Conservation (phyloP, 345 rosid genomes). For the Citrus glauca region DNA sequence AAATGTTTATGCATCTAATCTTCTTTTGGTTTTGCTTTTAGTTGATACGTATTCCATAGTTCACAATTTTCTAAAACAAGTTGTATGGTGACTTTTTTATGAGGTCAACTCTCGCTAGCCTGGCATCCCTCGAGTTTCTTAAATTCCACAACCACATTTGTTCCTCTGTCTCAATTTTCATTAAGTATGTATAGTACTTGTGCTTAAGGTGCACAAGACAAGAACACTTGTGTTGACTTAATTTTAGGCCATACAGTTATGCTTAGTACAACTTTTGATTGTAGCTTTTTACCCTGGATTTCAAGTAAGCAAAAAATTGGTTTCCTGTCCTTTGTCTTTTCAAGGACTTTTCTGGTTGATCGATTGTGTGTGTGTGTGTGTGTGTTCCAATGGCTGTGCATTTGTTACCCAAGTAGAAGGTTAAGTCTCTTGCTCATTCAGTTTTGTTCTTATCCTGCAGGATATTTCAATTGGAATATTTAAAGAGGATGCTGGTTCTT, state of each 20-base stretch:
- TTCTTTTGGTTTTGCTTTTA: neutral
- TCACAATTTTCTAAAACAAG: neutral
- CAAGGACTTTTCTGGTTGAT: no score
- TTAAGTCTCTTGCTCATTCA: neutral
- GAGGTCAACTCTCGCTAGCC: neutral
- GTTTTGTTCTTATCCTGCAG: conserved; percentile 13
- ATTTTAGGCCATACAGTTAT: neutral
- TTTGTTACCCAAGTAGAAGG: neutral
- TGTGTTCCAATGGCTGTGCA: neutral
- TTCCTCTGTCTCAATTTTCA: neutral
- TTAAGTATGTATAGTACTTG: neutral
- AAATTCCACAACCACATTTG: neutral
- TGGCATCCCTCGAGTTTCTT: neutral
- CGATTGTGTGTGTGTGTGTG: no score
- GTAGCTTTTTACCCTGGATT: neutral
- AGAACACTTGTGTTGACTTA: neutral
- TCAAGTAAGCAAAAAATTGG: neutral
- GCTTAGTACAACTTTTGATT: neutral
- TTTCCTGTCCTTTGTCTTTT: neutral
- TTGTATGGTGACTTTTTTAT: neutral
- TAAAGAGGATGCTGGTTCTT: conserved; percentile 39
- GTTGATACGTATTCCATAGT: neutral
- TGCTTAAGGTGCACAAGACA: neutral
- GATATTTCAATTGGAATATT: conserved; percentile 24
- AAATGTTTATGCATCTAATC: neutral